Conservation (phyloP, 768 basidiomycete genomes). For the Hemileccinum impolitum region DNA sequence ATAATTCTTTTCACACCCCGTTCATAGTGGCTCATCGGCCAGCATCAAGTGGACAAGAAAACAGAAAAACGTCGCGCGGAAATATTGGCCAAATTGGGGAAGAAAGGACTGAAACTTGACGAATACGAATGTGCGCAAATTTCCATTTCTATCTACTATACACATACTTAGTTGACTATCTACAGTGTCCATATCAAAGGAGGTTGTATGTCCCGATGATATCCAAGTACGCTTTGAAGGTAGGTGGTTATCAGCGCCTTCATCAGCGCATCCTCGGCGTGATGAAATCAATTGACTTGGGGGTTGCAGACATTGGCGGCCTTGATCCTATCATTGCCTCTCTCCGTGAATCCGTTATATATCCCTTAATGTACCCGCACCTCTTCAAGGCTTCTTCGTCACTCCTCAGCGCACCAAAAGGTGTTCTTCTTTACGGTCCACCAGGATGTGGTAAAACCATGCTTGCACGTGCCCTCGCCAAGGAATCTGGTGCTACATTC, state of each 20-base stretch:
- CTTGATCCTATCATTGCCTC: constrained; percentile 87
- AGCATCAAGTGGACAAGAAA: constrained; percentile 49
- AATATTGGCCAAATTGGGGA: constrained; percentile 66
- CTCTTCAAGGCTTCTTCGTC: constrained; percentile 81
- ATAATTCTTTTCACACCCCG: not conserved
- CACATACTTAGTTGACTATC: not conserved
- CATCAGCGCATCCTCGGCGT: not conserved
- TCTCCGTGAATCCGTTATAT: constrained; percentile 93
- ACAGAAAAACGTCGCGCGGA: constrained; percentile 68
- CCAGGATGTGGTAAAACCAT: constrained; percentile 99
- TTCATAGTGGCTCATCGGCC: constrained; percentile 63
- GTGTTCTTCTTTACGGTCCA: constrained; percentile 92
- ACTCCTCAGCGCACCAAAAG: constrained; percentile 89
- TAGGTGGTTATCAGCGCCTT: constrained; percentile 27
- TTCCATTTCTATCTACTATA: not conserved
- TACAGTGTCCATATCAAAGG: constrained; percentile 80
- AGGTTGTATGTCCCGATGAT: constrained; percentile 91
- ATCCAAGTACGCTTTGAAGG: constrained; percentile 75
- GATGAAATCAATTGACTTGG: not conserved
- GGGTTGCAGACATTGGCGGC: constrained; percentile 79
- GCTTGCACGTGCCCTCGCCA: constrained; percentile 97
- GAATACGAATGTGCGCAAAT: constrained; percentile 80
- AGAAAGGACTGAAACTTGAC: constrained; percentile 70
- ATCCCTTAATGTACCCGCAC: constrained; percentile 86
- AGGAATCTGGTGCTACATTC: constrained; percentile 95